Percentiles rank a stretch among this genome's conserved stretches.
phyloP scores from a whole-genome alignment of 1,284 basidiomycete genomes.

The Flammula alnicola region DNA sequence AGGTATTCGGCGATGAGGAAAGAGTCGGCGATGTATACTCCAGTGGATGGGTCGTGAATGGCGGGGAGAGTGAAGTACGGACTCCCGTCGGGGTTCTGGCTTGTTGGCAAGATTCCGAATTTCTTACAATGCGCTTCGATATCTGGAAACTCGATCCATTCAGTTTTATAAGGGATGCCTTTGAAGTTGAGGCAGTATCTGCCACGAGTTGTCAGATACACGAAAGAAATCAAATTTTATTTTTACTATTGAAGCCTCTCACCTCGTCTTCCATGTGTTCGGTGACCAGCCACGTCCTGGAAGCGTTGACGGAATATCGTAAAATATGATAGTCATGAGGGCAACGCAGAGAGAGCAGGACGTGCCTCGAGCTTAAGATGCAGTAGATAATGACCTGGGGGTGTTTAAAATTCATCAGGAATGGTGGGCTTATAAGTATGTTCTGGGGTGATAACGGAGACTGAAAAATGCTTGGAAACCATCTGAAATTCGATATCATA shows the following conservation, averaged over 20 bases:
- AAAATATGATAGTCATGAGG: conserved; percentile 13
- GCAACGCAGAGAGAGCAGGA: too few species aligned
- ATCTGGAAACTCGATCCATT: conserved; percentile 44
- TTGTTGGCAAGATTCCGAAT: conserved; percentile 36
- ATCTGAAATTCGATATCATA: too few species aligned
- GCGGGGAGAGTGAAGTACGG: conserved; percentile 42
- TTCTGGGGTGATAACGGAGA: too few species aligned
- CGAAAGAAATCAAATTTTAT: too few species aligned
- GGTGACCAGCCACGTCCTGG: conserved; percentile 4
- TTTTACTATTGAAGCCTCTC: too few species aligned
- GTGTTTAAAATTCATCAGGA: too few species aligned
- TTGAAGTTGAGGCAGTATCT: conserved; percentile 45
- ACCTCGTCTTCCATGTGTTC: conserved; percentile 8
- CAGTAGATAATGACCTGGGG: too few species aligned
- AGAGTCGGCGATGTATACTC: conserved; percentile 43
- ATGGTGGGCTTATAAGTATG: too few species aligned
- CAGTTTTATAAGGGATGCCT: conserved; percentile 40
- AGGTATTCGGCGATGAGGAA: conserved; percentile 47
- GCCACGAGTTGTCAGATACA: background rate
- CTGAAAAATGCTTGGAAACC: too few species aligned
- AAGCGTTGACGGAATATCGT: conserved; percentile 5
- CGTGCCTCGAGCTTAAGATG: too few species aligned
- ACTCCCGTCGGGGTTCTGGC: conserved; percentile 31
- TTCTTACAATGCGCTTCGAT: conserved; percentile 36
- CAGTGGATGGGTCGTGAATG: conserved; percentile 38